Conservation (phyloP, 495 filamentous ascomycete genomes). For the Penicillium malachiteum region DNA sequence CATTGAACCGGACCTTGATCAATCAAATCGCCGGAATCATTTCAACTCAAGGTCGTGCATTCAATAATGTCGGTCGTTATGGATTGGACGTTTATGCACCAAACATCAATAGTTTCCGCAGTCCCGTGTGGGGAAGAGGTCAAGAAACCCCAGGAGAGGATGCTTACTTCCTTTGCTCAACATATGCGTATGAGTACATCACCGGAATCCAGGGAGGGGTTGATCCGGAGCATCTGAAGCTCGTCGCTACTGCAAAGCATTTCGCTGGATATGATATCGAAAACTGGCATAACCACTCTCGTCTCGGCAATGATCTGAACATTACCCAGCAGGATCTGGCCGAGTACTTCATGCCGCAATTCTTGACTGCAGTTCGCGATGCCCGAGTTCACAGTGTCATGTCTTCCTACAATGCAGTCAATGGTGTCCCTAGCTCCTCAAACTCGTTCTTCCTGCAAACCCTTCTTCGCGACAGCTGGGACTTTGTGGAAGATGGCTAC, state of each 20-base stretch:
- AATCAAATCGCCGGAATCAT: slow-evolving; percentile 55
- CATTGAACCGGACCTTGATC: slow-evolving; percentile 61
- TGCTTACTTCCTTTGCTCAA: slow-evolving; percentile 50
- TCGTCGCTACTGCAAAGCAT: slow-evolving; percentile 67
- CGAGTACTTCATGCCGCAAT: slow-evolving; percentile 49
- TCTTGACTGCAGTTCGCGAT: slow-evolving; percentile 42
- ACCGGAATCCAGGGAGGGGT: slow-evolving; percentile 58
- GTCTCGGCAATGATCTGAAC: slow-evolving; percentile 55
- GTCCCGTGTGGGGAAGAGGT: slow-evolving; percentile 61
- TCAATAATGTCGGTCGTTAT: slow-evolving; percentile 57
- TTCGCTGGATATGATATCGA: slow-evolving; percentile 68
- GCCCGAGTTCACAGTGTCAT: slow-evolving; percentile 57
- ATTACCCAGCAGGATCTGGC: slow-evolving; percentile 55
- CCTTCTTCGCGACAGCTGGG: slow-evolving; percentile 53
- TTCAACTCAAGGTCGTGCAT: slow-evolving; percentile 65
- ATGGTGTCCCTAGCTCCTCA: slow-evolving; percentile 57
- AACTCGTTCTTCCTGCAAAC: slow-evolving; percentile 57
- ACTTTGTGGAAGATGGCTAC: slow-evolving; percentile 50
- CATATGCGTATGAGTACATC: slow-evolving; percentile 58
- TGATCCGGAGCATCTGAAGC: slow-evolving; percentile 44
- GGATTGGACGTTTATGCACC: slow-evolving; percentile 66
- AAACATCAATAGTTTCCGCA: slow-evolving; percentile 67
- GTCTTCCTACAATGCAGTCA: slow-evolving; percentile 63
- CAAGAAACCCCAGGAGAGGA: slow-evolving; percentile 66
- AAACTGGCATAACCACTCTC: slow-evolving; percentile 51